Evolutionary conservation across 768 basidiomycete genomes (phyloP), one percentile per base, ranked within the genome.

Genomic region (Leccinum fibrillosum): DNA sequence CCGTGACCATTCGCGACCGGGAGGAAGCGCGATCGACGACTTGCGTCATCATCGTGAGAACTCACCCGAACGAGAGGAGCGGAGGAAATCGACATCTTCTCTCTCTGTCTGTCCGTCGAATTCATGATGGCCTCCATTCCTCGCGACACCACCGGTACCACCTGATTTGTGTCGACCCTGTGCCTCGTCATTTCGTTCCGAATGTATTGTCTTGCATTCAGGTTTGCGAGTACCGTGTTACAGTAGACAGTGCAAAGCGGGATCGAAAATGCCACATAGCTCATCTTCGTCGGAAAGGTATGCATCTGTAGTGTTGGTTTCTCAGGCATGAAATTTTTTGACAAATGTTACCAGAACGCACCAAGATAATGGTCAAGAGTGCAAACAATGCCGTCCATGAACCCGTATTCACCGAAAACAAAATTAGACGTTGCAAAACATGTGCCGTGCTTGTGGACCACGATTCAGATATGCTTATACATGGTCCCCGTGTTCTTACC

Each of bases 381-480:
- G 77, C 71, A 4, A 65, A 69, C 0, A 80, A 80, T 59, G 86
- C 84, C 15, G 82, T 76, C 13, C 79, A 80, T 11, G 83, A 76
- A 1, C 81, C 75, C 4, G 57, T 53, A 19, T 55, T 53, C 8
- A 57, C 49, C 1, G 57, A 49, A 26, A 62, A 62, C 6, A 66
- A 7, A 0, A 3, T 50, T 6, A 66, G 54, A 17, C 57, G 57
- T 39, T 57, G 57, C 5, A 65, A 50, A n/a, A 65, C 2, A 11
- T 55, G 39, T 1, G 17, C 37, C 21, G 58, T 63, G 2, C 64
- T 65, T 37, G 34, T 34, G 12, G 15, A 32, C 10, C 25, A 23
- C 15, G 2, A 25, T 19, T 52, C n/a, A 53, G 28, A 23, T 48
- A 2, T 2, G 5, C 21, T 47, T 12, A 9, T 7, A 25, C 42